These are phyloP conservation scores for Leccinum barrowsii DNA, from an alignment of 768 basidiomycete genomes.

Conservation along the genomic window DNA sequence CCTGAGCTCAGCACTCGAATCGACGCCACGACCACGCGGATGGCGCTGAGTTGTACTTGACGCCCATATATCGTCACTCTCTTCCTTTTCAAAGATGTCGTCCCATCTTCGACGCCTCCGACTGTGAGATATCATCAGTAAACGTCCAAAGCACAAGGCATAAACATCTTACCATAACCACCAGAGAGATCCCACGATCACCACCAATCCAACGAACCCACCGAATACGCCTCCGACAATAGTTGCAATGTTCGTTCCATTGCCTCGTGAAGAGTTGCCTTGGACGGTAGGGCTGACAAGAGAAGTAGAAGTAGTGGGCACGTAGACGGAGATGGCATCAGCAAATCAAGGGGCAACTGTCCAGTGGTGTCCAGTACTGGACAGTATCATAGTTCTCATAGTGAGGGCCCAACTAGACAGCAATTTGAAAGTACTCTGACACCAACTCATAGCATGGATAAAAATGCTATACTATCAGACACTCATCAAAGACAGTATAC, in stretches of 20 bases:
- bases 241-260: conserved; percentile 37
- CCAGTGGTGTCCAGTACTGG: too few relatives aligned
- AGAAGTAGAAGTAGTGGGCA: conserved; percentile 13
- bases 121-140: conserved; percentile 27
- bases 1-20: conserved; percentile 39
- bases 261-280: conserved; percentile 13
- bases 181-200: conserved; percentile 45
- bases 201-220: conserved; percentile 50
- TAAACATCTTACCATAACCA: conserved; percentile 43
- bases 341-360: too few relatives aligned
- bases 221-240: conserved; percentile 55
- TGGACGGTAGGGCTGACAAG: conserved; percentile 14
- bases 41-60: conserved; percentile 17
- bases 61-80: conserved; percentile 23
- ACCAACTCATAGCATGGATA: too few relatives aligned
- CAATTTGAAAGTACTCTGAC: too few relatives aligned
- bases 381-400: too few relatives aligned
- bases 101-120: conserved; percentile 47
- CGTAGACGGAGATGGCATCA: conserved; percentile 24
- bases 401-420: too few relatives aligned
- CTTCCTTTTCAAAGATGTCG: conserved; percentile 49
- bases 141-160: conserved; percentile 3
- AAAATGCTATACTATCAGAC: too few relatives aligned
- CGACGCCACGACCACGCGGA: conserved; percentile 26
- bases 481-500: too few relatives aligned